Evolutionary conservation across 2,329 filamentous ascomycete species (phyloP).

Genomic region (Cytospora piceae): DNA sequence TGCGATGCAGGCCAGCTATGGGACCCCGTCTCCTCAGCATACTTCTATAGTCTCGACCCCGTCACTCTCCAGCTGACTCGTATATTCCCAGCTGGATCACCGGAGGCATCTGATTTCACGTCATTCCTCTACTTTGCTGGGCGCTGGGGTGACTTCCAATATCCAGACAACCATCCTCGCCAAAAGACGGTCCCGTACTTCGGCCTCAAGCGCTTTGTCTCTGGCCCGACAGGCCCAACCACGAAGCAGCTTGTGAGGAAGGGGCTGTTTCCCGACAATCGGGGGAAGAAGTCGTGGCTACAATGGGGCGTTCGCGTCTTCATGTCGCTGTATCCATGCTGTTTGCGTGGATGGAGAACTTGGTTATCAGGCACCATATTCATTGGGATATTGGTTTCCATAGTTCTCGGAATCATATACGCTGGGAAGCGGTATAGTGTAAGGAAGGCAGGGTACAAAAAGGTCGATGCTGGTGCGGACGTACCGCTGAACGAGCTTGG

Average conservation of each 20-base stretch:
- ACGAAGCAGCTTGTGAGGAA: constrained; percentile 41
- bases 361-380: constrained; percentile 37
- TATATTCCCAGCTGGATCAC: constrained; percentile 22
- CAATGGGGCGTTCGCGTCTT: constrained; percentile 37
- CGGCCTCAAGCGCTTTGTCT: constrained; percentile 40
- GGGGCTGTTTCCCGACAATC: constrained; percentile 38
- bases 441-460: constrained; percentile 30
- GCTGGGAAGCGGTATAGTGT: constrained; percentile 1
- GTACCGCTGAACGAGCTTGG: constrained; percentile 19
- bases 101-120: constrained; percentile 35
- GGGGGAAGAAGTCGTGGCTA: constrained; percentile 34
- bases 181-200: constrained; percentile 39
- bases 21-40: constrained; percentile 43
- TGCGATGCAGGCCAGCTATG: constrained; percentile 41
- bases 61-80: constrained; percentile 33
- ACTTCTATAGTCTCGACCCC: constrained; percentile 42
- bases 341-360: constrained; percentile 40
- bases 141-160: constrained; percentile 41
- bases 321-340: constrained; percentile 42
- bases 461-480: constrained; percentile 11
- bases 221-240: constrained; percentile 40
- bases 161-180: constrained; percentile 39
- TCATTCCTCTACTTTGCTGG: constrained; percentile 43
- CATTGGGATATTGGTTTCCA: constrained; percentile 18
- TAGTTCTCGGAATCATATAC: constrained; percentile 10